These are phyloP conservation scores for Rhytidiadelphus loreus DNA, from an alignment of 225 moss, liverwort and hornwort genomes.

Conservation along the genomic window DNA sequence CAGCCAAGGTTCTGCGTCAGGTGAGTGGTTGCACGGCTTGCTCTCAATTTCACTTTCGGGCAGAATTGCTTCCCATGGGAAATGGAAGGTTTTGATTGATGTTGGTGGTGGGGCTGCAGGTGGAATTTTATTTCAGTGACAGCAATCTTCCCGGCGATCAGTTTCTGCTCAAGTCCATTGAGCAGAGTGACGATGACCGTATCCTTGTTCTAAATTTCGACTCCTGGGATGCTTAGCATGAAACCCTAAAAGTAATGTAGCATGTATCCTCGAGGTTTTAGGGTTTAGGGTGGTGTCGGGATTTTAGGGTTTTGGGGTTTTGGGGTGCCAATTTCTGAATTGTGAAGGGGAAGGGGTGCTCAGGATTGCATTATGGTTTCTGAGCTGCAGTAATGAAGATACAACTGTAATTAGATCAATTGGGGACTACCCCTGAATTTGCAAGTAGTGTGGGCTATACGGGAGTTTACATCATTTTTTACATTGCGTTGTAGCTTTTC, in stretches of 20 bases:
- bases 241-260: neutral
- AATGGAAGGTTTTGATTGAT: neutral
- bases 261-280: neutral
- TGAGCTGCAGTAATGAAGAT: neutral
- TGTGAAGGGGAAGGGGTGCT: neutral
- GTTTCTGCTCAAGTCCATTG: conserved; percentile 65
- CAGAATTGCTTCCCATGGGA: neutral
- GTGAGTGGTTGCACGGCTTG: neutral
- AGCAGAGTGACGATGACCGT: conserved; percentile 67
- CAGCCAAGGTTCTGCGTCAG: conserved; percentile 66
- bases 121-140: conserved; percentile 98
- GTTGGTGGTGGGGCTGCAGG: conserved; percentile 28
- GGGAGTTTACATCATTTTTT: neutral
- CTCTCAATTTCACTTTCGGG: neutral
- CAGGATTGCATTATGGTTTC: neutral
- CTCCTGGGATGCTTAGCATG: neutral
- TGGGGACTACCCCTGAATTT: neutral
- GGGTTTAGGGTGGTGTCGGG: neutral
- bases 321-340: neutral
- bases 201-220: conserved; percentile 22
- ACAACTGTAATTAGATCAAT: neutral
- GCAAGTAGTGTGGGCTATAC: neutral
- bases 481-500: neutral
- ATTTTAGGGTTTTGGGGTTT: neutral
- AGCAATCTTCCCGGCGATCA: conserved; percentile 88